Evolutionary conservation across 148 eudicot species (phyloP).

Genomic region (Arbutus unedo): DNA sequence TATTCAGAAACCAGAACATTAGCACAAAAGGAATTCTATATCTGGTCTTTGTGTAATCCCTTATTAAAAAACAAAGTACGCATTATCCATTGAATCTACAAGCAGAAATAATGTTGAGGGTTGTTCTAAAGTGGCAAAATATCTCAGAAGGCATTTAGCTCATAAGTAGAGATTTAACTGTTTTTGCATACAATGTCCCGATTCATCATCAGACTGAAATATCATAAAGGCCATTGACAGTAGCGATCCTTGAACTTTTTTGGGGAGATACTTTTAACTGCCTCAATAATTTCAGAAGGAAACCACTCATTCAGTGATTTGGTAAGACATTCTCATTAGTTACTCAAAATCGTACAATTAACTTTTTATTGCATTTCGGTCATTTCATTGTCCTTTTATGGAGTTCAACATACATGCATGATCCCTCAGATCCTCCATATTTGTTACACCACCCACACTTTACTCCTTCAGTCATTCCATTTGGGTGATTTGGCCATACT

Average conservation of each 20-base stretch:
- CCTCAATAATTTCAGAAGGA: not conserved
- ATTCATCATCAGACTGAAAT: not conserved
- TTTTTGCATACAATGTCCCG: not conserved
- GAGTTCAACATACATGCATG: not conserved
- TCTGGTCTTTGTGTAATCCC: not conserved
- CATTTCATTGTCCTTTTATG: not conserved
- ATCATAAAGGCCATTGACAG: no score
- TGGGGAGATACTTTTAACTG: no score
- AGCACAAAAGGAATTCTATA: not conserved
- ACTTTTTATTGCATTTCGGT: not conserved
- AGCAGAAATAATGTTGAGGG: not conserved
- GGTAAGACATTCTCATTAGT: no score
- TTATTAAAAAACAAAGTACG: not conserved
- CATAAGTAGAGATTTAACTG: not conserved
- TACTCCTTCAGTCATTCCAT: not conserved
- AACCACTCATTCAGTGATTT: not conserved
- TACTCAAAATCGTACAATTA: no score
- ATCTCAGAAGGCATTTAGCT: no score
- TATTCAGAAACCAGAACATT: not conserved
- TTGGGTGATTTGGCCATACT: no score
- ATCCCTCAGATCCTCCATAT: not conserved
- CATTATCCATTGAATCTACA: not conserved
- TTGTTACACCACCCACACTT: not conserved
- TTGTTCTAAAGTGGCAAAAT: not conserved
- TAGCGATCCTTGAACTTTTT: not conserved